Evolutionary conservation across 192 early-diverging fungal genomes (phyloP).

Genomic region (Spizellomyces punctatus): DNA sequence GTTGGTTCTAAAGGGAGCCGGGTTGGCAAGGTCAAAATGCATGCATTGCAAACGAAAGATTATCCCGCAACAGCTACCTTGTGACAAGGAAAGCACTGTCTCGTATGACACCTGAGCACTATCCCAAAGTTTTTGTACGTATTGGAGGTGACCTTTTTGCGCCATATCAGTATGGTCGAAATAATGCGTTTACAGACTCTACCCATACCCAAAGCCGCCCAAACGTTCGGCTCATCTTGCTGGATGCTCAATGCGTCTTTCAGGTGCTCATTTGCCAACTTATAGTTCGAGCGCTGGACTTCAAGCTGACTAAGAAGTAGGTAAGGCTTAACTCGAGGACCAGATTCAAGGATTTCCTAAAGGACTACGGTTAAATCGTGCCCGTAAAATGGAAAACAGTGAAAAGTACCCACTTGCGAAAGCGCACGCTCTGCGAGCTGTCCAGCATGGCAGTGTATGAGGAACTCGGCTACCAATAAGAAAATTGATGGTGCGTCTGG

Average conservation of each 20-base stretch:
- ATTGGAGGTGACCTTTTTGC: constrained; percentile 49
- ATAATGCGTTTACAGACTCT: background rate
- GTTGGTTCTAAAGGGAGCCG: constrained; percentile 32
- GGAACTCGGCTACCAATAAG: constrained; percentile 54
- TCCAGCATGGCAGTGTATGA: constrained; percentile 50
- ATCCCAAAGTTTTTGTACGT: constrained; percentile 45
- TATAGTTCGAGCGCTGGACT: constrained; percentile 45
- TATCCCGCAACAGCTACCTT: constrained; percentile 35
- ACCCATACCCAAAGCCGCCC: constrained; percentile 50
- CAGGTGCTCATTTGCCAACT: constrained; percentile 43
- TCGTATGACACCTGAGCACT: constrained; percentile 54
- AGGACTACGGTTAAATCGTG: background rate
- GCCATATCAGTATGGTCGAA: background rate
- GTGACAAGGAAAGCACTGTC: constrained; percentile 51
- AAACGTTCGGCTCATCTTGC: constrained; percentile 56
- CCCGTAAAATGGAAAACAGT: background rate
- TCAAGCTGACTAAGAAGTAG: constrained; percentile 53
- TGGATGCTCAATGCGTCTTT: constrained; percentile 51
- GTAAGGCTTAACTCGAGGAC: constrained; percentile 44
- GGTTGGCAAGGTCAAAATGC: background rate
- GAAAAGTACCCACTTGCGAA: constrained; percentile 33
- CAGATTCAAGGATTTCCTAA: constrained; percentile 48
- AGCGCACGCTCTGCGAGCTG: constrained; percentile 57
- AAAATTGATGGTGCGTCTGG: constrained; percentile 31
- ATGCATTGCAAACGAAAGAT: background rate